Evolutionary conservation across 1,284 basidiomycete genomes (phyloP).

Genomic region (Leccinum insigne): DNA sequence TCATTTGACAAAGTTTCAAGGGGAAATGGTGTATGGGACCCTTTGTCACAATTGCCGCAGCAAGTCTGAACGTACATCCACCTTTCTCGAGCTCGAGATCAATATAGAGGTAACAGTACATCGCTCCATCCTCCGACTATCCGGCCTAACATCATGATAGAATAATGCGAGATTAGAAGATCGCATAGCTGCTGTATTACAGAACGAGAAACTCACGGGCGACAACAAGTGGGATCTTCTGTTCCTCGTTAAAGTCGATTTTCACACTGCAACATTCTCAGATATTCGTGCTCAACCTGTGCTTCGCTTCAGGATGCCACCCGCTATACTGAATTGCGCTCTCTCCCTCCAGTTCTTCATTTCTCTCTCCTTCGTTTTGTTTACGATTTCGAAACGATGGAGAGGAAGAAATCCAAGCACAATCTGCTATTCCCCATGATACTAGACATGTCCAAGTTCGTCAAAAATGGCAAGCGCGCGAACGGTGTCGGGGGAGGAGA

Average conservation of each 20-base stretch:
- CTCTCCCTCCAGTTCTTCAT: slow-evolving; percentile 83
- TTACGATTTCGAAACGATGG: slow-evolving; percentile 74
- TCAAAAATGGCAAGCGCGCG: slow-evolving; percentile 35
- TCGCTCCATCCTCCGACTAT: not conserved
- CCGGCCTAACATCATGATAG: slow-evolving; percentile 37
- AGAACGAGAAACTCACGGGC: slow-evolving; percentile 71
- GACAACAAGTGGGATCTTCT: slow-evolving; percentile 66
- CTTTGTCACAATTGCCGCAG: slow-evolving; percentile 70
- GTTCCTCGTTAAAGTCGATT: not conserved
- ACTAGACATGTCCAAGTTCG: slow-evolving; percentile 73
- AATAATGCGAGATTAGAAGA: slow-evolving; percentile 73
- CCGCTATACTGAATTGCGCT: slow-evolving; percentile 65
- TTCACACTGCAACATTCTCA: slow-evolving; percentile 29
- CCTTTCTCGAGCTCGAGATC: slow-evolving; percentile 87
- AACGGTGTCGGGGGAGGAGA: slow-evolving; percentile 11
- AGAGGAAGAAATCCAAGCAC: slow-evolving; percentile 84
- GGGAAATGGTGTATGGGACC: slow-evolving; percentile 77
- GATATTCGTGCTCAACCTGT: slow-evolving; percentile 80
- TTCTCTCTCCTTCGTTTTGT: slow-evolving; percentile 90
- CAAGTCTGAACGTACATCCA: slow-evolving; percentile 61
- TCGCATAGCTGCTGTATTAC: slow-evolving; percentile 59
- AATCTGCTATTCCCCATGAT: slow-evolving; percentile 69
- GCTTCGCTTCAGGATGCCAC: slow-evolving; percentile 72
- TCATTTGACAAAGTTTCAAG: slow-evolving; percentile 69
- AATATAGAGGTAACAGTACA: slow-evolving; percentile 56